Conservation (phyloP, 805 yeast genomes). For the Candida coquimbonensis region DNA sequence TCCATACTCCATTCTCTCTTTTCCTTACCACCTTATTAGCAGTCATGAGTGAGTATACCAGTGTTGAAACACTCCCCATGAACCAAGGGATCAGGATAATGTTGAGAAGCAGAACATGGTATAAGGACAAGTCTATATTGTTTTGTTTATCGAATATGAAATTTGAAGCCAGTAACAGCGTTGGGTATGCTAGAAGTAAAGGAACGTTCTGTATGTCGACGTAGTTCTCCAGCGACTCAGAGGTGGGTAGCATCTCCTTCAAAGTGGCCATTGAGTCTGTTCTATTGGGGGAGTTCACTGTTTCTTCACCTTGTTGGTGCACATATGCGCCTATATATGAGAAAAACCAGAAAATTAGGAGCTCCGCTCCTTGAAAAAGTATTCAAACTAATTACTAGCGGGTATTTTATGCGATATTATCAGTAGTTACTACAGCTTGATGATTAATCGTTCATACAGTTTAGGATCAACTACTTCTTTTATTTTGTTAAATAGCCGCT, state of each 20-base stretch:
- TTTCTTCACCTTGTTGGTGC: no score
- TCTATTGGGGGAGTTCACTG: background rate
- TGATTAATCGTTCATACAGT: no score
- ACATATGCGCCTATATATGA: no score
- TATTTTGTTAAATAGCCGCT: no score
- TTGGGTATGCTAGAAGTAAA: slow-evolving; percentile 22
- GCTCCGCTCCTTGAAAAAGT: no score
- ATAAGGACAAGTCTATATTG: slow-evolving; percentile 2
- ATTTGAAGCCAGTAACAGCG: slow-evolving; percentile 17
- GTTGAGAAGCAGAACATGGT: background rate
- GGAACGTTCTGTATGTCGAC: slow-evolving; percentile 20
- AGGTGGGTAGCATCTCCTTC: background rate
- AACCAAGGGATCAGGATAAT: slow-evolving; percentile 12
- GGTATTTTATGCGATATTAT: no score
- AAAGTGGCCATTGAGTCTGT: background rate
- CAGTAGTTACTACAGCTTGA: no score
- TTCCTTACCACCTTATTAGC: background rate
- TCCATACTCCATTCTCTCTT: background rate
- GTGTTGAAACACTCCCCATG: slow-evolving; percentile 11
- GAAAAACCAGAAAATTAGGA: no score
- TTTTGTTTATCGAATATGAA: slow-evolving; percentile 10
- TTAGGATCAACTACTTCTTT: no score
- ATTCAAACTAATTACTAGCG: no score
- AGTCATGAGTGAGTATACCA: slow-evolving; percentile 5
- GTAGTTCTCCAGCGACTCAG: slow-evolving; percentile 15